phyloP scores from a whole-genome alignment of 2,329 filamentous ascomycete genomes.

The Cercospora janseana region DNA sequence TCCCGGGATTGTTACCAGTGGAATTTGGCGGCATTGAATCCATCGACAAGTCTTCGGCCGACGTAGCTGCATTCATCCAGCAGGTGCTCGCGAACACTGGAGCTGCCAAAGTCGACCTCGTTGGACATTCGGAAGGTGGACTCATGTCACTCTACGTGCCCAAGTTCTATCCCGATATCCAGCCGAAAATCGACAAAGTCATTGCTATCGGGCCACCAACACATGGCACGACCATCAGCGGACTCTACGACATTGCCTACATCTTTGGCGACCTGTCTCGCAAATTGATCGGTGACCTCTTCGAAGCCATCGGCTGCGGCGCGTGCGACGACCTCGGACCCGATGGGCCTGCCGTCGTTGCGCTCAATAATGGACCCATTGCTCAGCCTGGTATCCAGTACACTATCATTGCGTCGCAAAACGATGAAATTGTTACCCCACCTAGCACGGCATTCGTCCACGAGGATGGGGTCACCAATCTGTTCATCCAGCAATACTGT shows the following conservation, averaged over 20 bases:
- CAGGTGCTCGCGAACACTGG: conserved; percentile 12
- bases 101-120: conserved; percentile 11
- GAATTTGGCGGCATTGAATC: conserved; percentile 5
- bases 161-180: conserved; percentile 13
- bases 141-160: conserved; percentile 15
- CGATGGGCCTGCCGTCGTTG: conserved; percentile 12
- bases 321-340: conserved; percentile 17
- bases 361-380: conserved; percentile 18
- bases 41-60: conserved; percentile 5
- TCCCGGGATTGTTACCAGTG: not conserved
- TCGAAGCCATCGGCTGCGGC: conserved; percentile 8
- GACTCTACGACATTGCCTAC: conserved; percentile 13
- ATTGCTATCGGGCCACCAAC: conserved; percentile 13
- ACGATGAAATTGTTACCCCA: conserved; percentile 22
- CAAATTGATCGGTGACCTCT: conserved; percentile 6
- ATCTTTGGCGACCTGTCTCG: conserved; percentile 11
- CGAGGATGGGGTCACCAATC: conserved; percentile 17
- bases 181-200: conserved; percentile 5
- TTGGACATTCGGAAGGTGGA: conserved; percentile 14
- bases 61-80: conserved; percentile 13
- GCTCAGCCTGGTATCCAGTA: conserved; percentile 19
- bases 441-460: conserved; percentile 18
- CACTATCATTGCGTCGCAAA: conserved; percentile 16
- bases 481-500: conserved; percentile 22
- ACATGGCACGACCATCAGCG: conserved; percentile 10